Percentiles rank a stretch among this genome's conserved stretches.
Evolutionary conservation across 208 protist genomes (phyloP).

Genomic region (Acanthamoeba culbertsoni): DNA sequence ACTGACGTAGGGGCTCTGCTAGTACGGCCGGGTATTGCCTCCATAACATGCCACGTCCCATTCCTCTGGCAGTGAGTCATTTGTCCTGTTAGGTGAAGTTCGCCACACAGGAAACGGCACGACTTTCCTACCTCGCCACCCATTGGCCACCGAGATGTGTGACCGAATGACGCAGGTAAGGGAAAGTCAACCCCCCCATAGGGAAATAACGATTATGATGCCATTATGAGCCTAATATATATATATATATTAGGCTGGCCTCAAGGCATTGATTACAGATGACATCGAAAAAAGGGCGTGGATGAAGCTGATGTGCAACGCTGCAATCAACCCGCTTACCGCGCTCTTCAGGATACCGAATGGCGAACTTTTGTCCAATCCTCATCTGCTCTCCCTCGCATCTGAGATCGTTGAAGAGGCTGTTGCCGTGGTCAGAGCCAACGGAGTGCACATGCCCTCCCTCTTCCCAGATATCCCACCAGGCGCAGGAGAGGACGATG

Average conservation of each 20-base stretch:
- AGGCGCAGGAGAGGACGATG: not conserved
- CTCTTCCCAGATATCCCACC: not conserved
- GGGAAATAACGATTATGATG: not conserved
- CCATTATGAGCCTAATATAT: not conserved
- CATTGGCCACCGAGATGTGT: not conserved
- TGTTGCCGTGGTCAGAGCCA: not conserved
- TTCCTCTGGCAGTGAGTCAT: not conserved
- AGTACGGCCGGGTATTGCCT: not conserved
- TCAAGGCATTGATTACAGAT: not conserved
- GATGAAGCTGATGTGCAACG: conserved; percentile 1
- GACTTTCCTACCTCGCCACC: not conserved
- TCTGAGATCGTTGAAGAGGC: not conserved
- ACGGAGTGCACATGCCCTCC: not conserved
- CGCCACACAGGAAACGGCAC: not conserved
- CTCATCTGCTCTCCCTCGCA: not conserved
- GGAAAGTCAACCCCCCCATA: not conserved
- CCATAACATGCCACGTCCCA: too few species aligned
- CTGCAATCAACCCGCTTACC: not conserved
- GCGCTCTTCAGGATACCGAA: not conserved
- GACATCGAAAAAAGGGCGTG: not conserved
- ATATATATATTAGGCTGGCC: not conserved
- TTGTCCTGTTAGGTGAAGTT: not conserved
- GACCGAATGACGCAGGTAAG: not conserved
- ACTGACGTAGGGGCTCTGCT: not conserved
- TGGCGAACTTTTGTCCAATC: not conserved